phyloP scores from a whole-genome alignment of 495 filamentous ascomycete genomes.

The Aspergillus asperescens region DNA sequence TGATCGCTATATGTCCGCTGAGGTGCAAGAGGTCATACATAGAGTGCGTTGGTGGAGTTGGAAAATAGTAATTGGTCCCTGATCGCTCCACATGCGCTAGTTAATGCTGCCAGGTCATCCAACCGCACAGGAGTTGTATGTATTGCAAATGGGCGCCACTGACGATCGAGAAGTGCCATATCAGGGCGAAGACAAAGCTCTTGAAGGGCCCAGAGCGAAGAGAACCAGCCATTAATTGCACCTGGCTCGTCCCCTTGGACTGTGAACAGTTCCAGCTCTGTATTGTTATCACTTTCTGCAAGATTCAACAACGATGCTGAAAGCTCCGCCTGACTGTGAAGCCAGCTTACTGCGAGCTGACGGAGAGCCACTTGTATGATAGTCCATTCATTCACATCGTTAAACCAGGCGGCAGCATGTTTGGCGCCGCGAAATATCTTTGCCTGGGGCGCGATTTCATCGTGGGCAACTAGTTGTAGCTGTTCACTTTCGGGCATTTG shows the following conservation, averaged over 20 bases:
- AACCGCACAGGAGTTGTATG: not conserved
- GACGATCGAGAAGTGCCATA: not conserved
- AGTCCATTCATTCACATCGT: not conserved
- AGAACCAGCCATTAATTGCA: not conserved
- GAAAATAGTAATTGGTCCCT: not conserved
- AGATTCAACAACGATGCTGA: not conserved
- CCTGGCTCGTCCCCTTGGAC: not conserved
- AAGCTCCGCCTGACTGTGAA: not conserved
- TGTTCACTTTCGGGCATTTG: conserved; percentile 1
- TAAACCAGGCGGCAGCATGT: not conserved
- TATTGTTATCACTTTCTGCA: not conserved
- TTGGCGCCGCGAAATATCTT: conserved; percentile 4
- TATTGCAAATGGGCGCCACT: conserved; percentile 1
- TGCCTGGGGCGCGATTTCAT: conserved; percentile 1
- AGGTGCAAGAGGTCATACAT: not conserved
- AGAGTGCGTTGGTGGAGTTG: not conserved
- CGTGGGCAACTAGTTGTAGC: not conserved
- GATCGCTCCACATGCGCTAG: not conserved
- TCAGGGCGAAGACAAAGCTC: conserved; percentile 3
- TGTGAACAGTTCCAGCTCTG: not conserved
- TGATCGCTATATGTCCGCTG: not conserved
- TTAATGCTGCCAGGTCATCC: conserved; percentile 1
- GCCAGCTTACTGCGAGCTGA: conserved; percentile 1
- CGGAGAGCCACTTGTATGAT: not conserved
- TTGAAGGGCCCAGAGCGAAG: not conserved